Percentiles rank a stretch among this genome's conserved stretches.
phyloP scores from a whole-genome alignment of 306 rosid genomes.

The Carpinus fangiana region DNA sequence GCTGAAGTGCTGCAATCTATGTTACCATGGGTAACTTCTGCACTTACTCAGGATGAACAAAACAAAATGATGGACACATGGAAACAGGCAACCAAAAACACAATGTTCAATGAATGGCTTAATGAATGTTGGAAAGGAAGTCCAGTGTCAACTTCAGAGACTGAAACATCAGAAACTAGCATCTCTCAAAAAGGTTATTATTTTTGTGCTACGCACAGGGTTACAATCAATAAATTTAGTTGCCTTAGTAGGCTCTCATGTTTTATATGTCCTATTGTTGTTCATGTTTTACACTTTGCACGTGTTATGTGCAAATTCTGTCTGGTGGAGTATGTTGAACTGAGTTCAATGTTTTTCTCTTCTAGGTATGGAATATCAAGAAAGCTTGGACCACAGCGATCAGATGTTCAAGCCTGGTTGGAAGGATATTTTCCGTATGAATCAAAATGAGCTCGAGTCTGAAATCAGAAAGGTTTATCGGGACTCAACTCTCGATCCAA shows the following conservation, averaged over 20 bases:
- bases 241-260: neutral
- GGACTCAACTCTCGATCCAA: constrained; percentile 93
- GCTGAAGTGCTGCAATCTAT: constrained; percentile 99
- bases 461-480: constrained; percentile 97
- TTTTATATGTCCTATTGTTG: neutral
- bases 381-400: constrained; percentile 79
- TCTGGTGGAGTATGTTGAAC: constrained; percentile 15
- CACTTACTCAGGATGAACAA: constrained; percentile 97
- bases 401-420: constrained; percentile 99
- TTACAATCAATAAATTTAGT: neutral
- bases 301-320: constrained; percentile 15
- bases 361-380: constrained; percentile 70
- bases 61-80: constrained; percentile 97
- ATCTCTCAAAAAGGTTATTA: constrained; percentile 65
- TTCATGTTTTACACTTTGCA: neutral
- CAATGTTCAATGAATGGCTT: constrained; percentile 99
- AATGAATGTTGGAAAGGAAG: constrained; percentile 94
- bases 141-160: constrained; percentile 50
- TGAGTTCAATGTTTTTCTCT: constrained; percentile 30
- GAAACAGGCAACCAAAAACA: constrained; percentile 97
- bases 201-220: neutral
- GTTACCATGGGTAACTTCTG: constrained; percentile 99
- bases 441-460: constrained; percentile 93
- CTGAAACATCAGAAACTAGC: constrained; percentile 51
- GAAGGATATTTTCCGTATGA: constrained; percentile 99